Percentiles rank a stretch among this genome's conserved stretches.
These are phyloP conservation scores for Geosmithia flava DNA, from an alignment of 2,329 filamentous ascomycete species.

Conservation along the genomic window DNA sequence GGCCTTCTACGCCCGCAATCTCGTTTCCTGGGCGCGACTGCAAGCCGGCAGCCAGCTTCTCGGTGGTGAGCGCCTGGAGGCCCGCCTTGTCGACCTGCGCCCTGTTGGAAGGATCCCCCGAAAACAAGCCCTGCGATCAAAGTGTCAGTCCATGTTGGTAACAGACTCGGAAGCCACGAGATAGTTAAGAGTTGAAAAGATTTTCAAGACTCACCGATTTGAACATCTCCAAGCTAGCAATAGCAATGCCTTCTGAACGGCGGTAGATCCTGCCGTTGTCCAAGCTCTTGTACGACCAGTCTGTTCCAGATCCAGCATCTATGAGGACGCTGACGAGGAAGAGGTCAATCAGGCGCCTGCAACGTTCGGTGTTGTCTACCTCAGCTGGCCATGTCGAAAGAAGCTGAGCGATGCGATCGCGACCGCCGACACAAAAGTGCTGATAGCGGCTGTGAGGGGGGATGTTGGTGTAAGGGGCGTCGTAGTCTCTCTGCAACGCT, in stretches of 20 bases:
- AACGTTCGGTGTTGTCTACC: conserved; percentile 61
- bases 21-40: conserved; percentile 74
- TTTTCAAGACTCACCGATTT: conserved; percentile 41
- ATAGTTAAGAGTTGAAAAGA: not conserved
- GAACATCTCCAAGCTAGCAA: conserved; percentile 77
- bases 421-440: conserved; percentile 71
- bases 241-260: conserved; percentile 79
- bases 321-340: conserved; percentile 72
- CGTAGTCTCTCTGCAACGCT: conserved; percentile 35
- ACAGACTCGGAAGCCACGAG: not conserved
- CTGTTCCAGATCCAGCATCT: conserved; percentile 78
- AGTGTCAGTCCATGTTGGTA: conserved; percentile 6
- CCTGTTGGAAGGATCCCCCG: conserved; percentile 67
- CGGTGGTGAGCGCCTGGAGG: conserved; percentile 60
- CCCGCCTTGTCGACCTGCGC: conserved; percentile 83
- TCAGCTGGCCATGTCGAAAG: conserved; percentile 55
- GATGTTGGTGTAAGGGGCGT: conserved; percentile 48
- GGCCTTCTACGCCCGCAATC: conserved; percentile 74
- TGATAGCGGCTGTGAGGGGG: conserved; percentile 81
- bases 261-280: conserved; percentile 75
- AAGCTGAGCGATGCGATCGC: conserved; percentile 60
- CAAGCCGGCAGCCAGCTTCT: conserved; percentile 66
- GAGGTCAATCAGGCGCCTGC: conserved; percentile 63
- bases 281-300: conserved; percentile 86
- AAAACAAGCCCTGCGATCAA: conserved; percentile 61